phyloP scores from a whole-genome alignment of 768 basidiomycete species.

The Lactarius evosmus region DNA sequence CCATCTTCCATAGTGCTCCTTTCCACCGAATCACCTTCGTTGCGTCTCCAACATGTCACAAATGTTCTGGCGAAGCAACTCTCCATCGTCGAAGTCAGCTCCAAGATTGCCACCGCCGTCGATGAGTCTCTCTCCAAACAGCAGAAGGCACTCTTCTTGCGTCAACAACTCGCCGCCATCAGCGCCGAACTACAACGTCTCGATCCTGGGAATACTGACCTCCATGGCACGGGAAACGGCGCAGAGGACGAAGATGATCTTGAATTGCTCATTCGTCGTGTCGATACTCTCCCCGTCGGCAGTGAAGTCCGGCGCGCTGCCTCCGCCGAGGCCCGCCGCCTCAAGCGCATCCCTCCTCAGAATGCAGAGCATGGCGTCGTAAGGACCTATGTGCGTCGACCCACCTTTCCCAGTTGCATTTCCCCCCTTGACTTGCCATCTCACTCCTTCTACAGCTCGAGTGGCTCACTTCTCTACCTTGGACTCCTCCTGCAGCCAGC shows the following conservation, averaged over 20 bases:
- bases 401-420: not conserved
- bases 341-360: slow-evolving; percentile 85
- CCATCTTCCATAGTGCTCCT: slow-evolving; percentile 58
- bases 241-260: slow-evolving; percentile 71
- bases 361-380: slow-evolving; percentile 91
- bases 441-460: slow-evolving; percentile 57
- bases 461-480: slow-evolving; percentile 83
- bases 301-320: slow-evolving; percentile 82
- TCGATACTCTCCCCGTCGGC: slow-evolving; percentile 69
- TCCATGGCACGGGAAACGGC: slow-evolving; percentile 3
- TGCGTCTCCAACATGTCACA: slow-evolving; percentile 63
- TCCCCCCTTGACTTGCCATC: not conserved
- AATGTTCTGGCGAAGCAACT: slow-evolving; percentile 69
- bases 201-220: slow-evolving; percentile 29
- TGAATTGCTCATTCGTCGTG: slow-evolving; percentile 66
- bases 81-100: slow-evolving; percentile 76
- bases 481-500: slow-evolving; percentile 53
- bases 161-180: slow-evolving; percentile 78
- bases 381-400: slow-evolving; percentile 63
- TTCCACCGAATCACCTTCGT: slow-evolving; percentile 54
- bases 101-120: slow-evolving; percentile 76
- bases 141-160: slow-evolving; percentile 83
- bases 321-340: slow-evolving; percentile 74
- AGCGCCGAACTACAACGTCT: slow-evolving; percentile 68
- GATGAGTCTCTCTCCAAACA: slow-evolving; percentile 81